Evolutionary conservation across 179 eudicot species (phyloP).

Genomic region (Beta corolliflora): DNA sequence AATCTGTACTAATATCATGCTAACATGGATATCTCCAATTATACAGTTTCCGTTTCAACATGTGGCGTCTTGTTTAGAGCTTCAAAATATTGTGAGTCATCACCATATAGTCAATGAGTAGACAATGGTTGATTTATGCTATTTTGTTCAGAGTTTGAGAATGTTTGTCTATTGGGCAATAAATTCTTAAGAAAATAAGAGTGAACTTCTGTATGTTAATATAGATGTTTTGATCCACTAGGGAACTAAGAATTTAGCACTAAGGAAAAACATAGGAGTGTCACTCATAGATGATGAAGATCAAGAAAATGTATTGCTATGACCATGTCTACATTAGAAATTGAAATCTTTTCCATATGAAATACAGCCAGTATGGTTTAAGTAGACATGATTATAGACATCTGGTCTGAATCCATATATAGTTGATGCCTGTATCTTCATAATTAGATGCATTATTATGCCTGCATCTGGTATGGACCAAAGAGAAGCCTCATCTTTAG

Average conservation of each 20-base stretch:
- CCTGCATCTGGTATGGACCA: too few relatives aligned
- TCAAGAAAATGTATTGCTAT: too few relatives aligned
- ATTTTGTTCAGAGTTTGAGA: neutral
- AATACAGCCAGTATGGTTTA: too few relatives aligned
- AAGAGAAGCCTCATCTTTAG: neutral
- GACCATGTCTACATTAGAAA: too few relatives aligned
- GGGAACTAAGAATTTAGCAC: neutral
- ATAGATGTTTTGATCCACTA: neutral
- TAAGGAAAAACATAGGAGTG: too few relatives aligned
- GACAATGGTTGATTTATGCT: neutral
- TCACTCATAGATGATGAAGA: too few relatives aligned
- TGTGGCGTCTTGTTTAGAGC: neutral
- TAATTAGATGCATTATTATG: too few relatives aligned
- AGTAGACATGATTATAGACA: too few relatives aligned
- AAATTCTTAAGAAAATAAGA: neutral
- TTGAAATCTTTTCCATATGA: too few relatives aligned
- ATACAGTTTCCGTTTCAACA: neutral
- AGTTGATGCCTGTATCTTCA: too few relatives aligned
- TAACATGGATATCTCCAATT: neutral
- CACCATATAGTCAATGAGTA: neutral
- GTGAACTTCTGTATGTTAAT: too few relatives aligned
- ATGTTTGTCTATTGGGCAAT: neutral
- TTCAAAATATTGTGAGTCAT: neutral
- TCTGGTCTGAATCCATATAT: too few relatives aligned
- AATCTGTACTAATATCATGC: neutral